Percentiles rank a stretch among this genome's conserved stretches.
These are phyloP conservation scores for Beta vulgaris DNA, from an alignment of 148 eudicot species.

Conservation along the genomic window DNA sequence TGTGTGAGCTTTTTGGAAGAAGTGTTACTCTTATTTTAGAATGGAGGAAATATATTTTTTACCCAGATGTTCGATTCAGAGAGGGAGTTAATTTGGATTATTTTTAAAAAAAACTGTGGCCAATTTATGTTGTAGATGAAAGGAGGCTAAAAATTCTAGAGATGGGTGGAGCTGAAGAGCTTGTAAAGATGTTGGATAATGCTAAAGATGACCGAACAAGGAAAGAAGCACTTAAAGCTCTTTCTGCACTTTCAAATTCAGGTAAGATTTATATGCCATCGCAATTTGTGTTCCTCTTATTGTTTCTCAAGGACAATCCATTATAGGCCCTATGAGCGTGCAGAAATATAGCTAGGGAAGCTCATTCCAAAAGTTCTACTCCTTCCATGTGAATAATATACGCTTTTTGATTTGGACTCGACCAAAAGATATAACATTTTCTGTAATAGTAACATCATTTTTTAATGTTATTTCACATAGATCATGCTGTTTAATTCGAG, in stretches of 20 bases:
- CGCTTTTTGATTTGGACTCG: neutral
- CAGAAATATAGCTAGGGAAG: neutral
- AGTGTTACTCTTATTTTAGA: no score
- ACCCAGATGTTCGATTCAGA: neutral
- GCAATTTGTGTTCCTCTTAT: neutral
- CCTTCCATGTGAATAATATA: no score
- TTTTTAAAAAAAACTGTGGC: neutral
- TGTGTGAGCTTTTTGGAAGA: no score
- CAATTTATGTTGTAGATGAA: conserved; percentile 47
- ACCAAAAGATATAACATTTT: neutral
- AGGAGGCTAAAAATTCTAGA: conserved; percentile 85
- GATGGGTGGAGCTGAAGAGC: conserved; percentile 79
- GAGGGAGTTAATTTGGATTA: neutral
- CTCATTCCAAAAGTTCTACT: neutral
- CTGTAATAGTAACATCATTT: neutral
- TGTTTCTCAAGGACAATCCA: neutral
- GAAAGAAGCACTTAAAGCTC: conserved; percentile 81
- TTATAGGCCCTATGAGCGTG: neutral
- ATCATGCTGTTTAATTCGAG: neutral
- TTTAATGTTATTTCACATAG: neutral
- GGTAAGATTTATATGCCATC: conserved; percentile 39
- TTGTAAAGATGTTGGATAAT: conserved; percentile 67
- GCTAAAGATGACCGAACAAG: conserved; percentile 85
- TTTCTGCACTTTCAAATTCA: conserved; percentile 73
- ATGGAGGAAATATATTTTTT: no score